A percentile compares a stretch with the other conserved stretches of the same genome.
phyloP scores from a whole-genome alignment of 495 filamentous ascomycete species.

The Penicillium turbatum region DNA sequence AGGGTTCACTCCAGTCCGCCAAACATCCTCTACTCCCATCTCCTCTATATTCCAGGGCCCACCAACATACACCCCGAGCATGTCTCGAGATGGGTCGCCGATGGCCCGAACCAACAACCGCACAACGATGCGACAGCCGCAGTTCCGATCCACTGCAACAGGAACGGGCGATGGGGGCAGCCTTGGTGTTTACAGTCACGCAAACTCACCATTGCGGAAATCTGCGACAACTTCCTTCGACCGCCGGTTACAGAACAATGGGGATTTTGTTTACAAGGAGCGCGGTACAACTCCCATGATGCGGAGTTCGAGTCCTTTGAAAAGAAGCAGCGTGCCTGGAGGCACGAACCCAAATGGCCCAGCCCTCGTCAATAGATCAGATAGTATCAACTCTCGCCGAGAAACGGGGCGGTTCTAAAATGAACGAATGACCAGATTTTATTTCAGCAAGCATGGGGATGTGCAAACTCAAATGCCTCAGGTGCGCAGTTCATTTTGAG shows the following conservation, averaged over 20 bases:
- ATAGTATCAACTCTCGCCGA: slow-evolving; percentile 26
- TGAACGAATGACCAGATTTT: slow-evolving; percentile 10
- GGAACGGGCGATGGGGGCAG: slow-evolving; percentile 66
- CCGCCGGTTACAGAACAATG: slow-evolving; percentile 33
- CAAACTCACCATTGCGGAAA: slow-evolving; percentile 77
- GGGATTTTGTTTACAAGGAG: slow-evolving; percentile 40
- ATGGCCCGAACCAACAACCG: slow-evolving; percentile 35
- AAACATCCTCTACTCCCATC: slow-evolving; percentile 23
- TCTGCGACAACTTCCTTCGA: slow-evolving; percentile 45
- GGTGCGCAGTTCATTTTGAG: not conserved
- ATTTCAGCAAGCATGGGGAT: slow-evolving; percentile 2
- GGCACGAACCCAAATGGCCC: slow-evolving; percentile 24
- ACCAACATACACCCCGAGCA: slow-evolving; percentile 40
- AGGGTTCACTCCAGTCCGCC: slow-evolving; percentile 35
- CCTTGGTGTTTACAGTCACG: slow-evolving; percentile 72
- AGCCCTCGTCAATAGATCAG: slow-evolving; percentile 24
- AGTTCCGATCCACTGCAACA: slow-evolving; percentile 44
- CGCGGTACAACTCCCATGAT: slow-evolving; percentile 34
- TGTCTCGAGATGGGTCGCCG: slow-evolving; percentile 51
- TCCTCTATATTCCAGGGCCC: slow-evolving; percentile 25
- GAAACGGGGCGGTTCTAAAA: slow-evolving; percentile 40
- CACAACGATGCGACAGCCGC: slow-evolving; percentile 54
- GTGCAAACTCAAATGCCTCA: slow-evolving; percentile 2
- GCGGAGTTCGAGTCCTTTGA: slow-evolving; percentile 40
- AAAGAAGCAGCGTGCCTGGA: slow-evolving; percentile 40